These are phyloP conservation scores for Kwoniella dejecticola DNA, from an alignment of 768 basidiomycete genomes.

Conservation along the genomic window DNA sequence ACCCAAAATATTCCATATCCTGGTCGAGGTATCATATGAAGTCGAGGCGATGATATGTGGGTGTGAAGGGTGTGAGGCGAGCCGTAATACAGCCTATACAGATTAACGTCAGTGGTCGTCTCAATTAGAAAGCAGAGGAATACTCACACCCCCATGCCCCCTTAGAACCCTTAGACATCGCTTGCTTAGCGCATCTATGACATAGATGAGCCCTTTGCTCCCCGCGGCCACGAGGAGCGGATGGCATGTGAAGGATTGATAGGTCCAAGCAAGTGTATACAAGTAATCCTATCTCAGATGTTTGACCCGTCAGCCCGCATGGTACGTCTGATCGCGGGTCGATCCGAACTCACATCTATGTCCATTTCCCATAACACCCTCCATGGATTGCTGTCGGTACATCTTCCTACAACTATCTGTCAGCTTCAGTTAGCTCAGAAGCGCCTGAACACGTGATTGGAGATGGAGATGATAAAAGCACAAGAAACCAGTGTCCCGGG, in stretches of 20 bases:
- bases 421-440: background rate
- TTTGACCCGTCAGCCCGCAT: background rate
- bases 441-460: too few species aligned
- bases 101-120: background rate
- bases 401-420: slow-evolving; percentile 19
- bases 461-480: too few species aligned
- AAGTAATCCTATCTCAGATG: slow-evolving; percentile 22
- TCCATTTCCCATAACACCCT: background rate
- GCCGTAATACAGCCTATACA: slow-evolving; percentile 32
- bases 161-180: slow-evolving; percentile 24
- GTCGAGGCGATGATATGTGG: slow-evolving; percentile 47
- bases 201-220: slow-evolving; percentile 31
- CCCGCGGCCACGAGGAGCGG: slow-evolving; percentile 45
- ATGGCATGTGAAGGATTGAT: slow-evolving; percentile 29
- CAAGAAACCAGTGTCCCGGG: too few species aligned
- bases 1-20: slow-evolving; percentile 49
- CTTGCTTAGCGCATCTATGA: slow-evolving; percentile 23
- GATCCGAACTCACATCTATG: slow-evolving; percentile 4
- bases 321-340: background rate
- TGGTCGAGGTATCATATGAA: slow-evolving; percentile 42
- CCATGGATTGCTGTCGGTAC: slow-evolving; percentile 8
- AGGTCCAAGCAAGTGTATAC: slow-evolving; percentile 41
- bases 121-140: background rate
- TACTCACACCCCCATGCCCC: slow-evolving; percentile 49
- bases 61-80: slow-evolving; percentile 25